Conservation (phyloP, 257 asterid species). For the Solanum chilense region DNA sequence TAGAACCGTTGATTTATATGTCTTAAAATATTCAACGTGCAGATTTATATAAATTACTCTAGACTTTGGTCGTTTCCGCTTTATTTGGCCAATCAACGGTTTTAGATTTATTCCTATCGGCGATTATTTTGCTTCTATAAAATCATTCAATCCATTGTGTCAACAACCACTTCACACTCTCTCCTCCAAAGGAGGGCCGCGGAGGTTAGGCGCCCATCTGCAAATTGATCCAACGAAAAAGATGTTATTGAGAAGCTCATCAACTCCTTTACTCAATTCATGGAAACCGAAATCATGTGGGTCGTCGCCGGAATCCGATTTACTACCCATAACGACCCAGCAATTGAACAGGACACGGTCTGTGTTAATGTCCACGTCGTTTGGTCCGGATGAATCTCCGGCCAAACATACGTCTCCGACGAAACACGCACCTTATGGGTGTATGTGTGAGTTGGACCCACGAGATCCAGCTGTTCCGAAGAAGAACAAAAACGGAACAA, state of each 20-base stretch:
- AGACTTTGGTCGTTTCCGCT: neutral
- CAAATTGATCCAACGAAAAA: neutral
- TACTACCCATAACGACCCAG: neutral
- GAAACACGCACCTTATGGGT: neutral
- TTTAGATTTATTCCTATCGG: neutral
- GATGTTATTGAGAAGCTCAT: constrained; percentile 6
- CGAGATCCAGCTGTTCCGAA: neutral
- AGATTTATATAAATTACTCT: neutral
- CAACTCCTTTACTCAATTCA: constrained; percentile 1
- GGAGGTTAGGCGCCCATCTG: neutral
- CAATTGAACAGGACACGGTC: neutral
- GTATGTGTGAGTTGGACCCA: neutral
- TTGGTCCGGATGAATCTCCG: neutral
- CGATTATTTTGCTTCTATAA: neutral
- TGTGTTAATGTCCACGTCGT: neutral
- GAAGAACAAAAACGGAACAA: neutral
- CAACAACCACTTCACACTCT: neutral
- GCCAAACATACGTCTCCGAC: neutral
- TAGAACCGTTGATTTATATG: neutral
- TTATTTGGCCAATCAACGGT: neutral
- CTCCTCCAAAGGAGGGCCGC: neutral
- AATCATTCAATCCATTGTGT: neutral
- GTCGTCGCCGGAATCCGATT: constrained; percentile 7
- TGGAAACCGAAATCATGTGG: neutral
- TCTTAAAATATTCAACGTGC: neutral